Evolutionary conservation across 2,329 filamentous ascomycete species (phyloP), one percentile per base, ranked within the genome.

Genomic region (Fusarium humuli): DNA sequence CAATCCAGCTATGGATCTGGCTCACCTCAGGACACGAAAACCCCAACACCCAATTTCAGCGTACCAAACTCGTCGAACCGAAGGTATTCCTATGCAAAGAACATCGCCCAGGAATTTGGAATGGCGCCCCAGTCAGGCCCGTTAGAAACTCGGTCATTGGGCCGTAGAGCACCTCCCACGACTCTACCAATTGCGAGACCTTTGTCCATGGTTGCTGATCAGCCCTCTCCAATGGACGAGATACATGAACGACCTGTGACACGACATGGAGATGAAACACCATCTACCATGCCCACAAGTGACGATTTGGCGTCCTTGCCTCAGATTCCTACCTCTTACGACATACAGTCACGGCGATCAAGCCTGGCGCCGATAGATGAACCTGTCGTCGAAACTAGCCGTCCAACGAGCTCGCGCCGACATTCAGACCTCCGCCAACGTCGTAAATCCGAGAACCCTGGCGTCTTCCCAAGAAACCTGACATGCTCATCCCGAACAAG

Each of bases 131-230:
- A 72, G 13, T 69, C 68, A n/a, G 56, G 65, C 8, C 62, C 64
- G 30, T 62, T 54, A 22, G 73, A 70, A 47, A 65, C 66, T n/a
- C 71, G 57, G 10, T 61, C 67, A 18, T 40, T 67, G 30, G 57
- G 66, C 29, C 75, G 75, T n/a, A 75, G 73, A 56, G 48, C 64
- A 44, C 70, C 84, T 4, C 84, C 86, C 3, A 83, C 84, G 2
- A 80, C 83, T 1, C 76, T 88, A 41, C 77, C 81, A 27, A 81
- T 84, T 62, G 82, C 85, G 3, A 81, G 86, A 8, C 85, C 86
- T 3, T 77, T 88, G 12, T 89, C 87, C 2, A 83, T 86, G 48
- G 85, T 88, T 4, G 77, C 83, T 54, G 87, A 89, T 61, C 83
- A 86, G 47, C 85, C 85, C 0, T 86, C 86, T 0, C 74, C 74